These are phyloP conservation scores for Colletotrichum tropicale DNA, from an alignment of 2,329 filamentous ascomycete species.

Conservation along the genomic window DNA sequence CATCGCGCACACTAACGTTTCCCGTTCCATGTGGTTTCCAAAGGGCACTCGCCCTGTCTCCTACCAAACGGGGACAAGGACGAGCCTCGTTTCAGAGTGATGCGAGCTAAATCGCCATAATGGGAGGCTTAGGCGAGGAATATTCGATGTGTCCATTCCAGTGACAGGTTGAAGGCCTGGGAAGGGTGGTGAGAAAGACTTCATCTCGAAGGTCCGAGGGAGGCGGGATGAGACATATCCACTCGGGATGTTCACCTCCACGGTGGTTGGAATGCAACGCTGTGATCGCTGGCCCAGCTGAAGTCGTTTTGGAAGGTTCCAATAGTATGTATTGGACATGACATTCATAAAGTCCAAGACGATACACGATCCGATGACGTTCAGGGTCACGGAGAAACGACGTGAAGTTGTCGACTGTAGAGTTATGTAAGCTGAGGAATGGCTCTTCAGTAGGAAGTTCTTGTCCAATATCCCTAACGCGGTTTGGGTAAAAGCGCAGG, in stretches of 20 bases:
- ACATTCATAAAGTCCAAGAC: neutral
- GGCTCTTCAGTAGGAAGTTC: neutral
- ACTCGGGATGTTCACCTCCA: neutral
- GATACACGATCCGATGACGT: neutral
- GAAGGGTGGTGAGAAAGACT: neutral
- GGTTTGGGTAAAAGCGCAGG: neutral
- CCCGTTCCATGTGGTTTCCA: neutral
- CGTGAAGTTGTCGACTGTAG: neutral
- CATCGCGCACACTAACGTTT: neutral
- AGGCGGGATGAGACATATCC: conserved; percentile 15
- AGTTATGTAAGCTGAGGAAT: neutral
- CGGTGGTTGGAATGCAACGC: conserved; percentile 4
- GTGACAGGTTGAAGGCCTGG: conserved; percentile 2
- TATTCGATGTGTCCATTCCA: conserved; percentile 9
- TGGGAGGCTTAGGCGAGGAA: neutral
- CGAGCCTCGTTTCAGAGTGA: neutral
- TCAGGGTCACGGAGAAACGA: neutral
- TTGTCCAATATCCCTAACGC: too few species aligned
- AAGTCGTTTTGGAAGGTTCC: neutral
- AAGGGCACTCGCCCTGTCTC: neutral
- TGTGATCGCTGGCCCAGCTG: neutral
- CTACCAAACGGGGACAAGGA: neutral
- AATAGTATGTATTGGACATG: neutral
- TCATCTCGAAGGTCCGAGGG: conserved; percentile 1
- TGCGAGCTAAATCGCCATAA: neutral